These are phyloP conservation scores for Chlorella sp. DNA, from an alignment of 139 green algal species.

Conservation along the genomic window DNA sequence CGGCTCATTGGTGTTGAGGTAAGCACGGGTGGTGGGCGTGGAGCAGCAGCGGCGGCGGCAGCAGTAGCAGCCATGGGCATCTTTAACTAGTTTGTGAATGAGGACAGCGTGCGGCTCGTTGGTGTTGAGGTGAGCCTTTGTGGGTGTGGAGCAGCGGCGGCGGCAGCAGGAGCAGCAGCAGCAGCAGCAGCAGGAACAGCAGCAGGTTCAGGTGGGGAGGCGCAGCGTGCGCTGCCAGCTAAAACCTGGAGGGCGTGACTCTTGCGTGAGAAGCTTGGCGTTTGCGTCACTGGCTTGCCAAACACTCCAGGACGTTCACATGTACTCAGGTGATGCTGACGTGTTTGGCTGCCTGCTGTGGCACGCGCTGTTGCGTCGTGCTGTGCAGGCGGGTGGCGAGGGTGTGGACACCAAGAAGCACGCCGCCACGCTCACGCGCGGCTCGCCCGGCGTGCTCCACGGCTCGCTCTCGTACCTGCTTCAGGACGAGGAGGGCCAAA, in stretches of 20 bases:
- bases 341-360: neutral
- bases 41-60: no score
- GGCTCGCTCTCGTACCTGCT: conserved; percentile 93
- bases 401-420: conserved; percentile 92
- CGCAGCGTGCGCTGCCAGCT: no score
- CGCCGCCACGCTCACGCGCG: conserved; percentile 94
- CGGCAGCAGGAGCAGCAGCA: no score
- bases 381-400: conserved; percentile 72
- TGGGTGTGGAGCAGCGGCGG: no score
- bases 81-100: conserved; percentile 97
- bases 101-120: conserved; percentile 41
- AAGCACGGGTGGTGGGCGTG: no score
- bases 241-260: neutral
- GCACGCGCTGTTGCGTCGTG: neutral
- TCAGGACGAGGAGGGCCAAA: conserved; percentile 93
- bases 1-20: conserved; percentile 41
- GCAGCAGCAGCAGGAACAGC: no score
- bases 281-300: no score
- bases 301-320: no score
- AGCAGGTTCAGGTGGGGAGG: no score
- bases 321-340: neutral
- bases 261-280: no score
- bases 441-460: conserved; percentile 91
- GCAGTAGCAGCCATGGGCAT: conserved; percentile 98
- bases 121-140: conserved; percentile 38